Percentiles rank a stretch among this genome's conserved stretches.
Evolutionary conservation across 1,284 basidiomycete genomes (phyloP).

Genomic region (Leccinum griseonigrum): DNA sequence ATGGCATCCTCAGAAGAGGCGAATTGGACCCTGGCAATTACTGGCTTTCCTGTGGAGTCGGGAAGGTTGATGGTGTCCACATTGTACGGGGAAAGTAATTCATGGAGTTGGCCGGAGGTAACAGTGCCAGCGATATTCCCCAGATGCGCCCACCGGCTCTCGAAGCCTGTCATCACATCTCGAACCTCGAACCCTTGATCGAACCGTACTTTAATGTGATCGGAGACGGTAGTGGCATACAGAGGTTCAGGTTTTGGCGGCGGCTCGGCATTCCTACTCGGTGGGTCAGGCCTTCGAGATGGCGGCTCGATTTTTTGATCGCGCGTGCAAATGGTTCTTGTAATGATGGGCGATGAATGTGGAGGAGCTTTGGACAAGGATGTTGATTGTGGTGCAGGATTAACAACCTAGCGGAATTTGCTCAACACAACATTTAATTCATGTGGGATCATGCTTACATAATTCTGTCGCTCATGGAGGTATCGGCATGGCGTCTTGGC

Average conservation of each 20-base stretch:
- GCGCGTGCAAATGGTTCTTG: neutral
- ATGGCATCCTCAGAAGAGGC: slow-evolving; percentile 45
- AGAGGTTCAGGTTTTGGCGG: slow-evolving; percentile 15
- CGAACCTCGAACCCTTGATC: slow-evolving; percentile 39
- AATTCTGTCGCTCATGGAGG: slow-evolving; percentile 7
- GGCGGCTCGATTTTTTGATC: neutral
- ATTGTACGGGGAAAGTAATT: slow-evolving; percentile 36
- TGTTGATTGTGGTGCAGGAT: neutral
- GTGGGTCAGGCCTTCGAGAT: neutral
- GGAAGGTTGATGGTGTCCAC: slow-evolving; percentile 40
- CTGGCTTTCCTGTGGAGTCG: slow-evolving; percentile 18
- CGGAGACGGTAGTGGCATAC: slow-evolving; percentile 22
- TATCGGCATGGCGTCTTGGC: neutral
- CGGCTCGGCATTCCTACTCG: neutral
- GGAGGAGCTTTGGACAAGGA: neutral
- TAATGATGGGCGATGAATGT: neutral
- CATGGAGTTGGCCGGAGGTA: slow-evolving; percentile 11
- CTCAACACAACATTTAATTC: neutral
- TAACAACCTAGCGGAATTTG: neutral
- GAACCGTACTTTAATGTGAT: slow-evolving; percentile 36
- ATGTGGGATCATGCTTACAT: slow-evolving; percentile 5
- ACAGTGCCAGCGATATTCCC: slow-evolving; percentile 28
- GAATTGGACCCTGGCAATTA: slow-evolving; percentile 45
- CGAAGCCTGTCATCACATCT: slow-evolving; percentile 41
- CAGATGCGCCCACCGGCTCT: slow-evolving; percentile 41